Evolutionary conservation across 106 monocot species (phyloP).

Genomic region (Allium cepa): DNA sequence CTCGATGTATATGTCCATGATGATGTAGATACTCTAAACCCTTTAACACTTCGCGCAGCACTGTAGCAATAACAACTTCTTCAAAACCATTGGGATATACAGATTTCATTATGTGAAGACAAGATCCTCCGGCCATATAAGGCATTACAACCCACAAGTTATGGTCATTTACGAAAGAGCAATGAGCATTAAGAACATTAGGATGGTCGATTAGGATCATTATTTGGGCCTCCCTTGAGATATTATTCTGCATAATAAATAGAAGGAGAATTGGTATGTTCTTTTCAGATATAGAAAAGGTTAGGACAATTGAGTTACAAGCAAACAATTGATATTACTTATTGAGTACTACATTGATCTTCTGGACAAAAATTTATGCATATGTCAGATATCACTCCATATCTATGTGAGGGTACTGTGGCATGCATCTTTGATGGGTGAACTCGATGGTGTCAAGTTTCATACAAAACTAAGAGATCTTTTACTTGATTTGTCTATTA

Average conservation of each 20-base stretch:
- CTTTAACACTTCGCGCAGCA: constrained; percentile 73
- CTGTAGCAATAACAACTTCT: constrained; percentile 69
- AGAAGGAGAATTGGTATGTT: no score
- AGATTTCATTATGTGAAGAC: constrained; percentile 83
- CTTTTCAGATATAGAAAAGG: no score
- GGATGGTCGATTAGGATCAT: constrained; percentile 88
- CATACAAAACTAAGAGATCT: no score
- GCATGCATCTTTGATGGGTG: no score
- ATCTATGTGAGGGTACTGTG: no score
- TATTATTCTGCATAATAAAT: constrained; percentile 37
- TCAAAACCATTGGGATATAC: constrained; percentile 73
- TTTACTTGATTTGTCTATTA: no score
- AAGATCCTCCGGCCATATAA: constrained; percentile 88
- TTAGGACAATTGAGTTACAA: no score
- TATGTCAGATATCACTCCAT: no score
- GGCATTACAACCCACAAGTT: constrained; percentile 93
- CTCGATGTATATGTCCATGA: constrained; percentile 91
- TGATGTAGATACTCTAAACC: constrained; percentile 85
- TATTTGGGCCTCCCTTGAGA: constrained; percentile 79
- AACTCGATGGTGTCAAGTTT: no score
- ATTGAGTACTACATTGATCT: no score
- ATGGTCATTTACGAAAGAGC: constrained; percentile 67
- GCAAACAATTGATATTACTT: no score
- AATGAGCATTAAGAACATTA: constrained; percentile 82
- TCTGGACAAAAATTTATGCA: no score